A percentile compares a stretch with the other conserved stretches of the same genome.
phyloP scores from a whole-genome alignment of 805 yeast genomes.

The Zygoascus biomembranicola region DNA sequence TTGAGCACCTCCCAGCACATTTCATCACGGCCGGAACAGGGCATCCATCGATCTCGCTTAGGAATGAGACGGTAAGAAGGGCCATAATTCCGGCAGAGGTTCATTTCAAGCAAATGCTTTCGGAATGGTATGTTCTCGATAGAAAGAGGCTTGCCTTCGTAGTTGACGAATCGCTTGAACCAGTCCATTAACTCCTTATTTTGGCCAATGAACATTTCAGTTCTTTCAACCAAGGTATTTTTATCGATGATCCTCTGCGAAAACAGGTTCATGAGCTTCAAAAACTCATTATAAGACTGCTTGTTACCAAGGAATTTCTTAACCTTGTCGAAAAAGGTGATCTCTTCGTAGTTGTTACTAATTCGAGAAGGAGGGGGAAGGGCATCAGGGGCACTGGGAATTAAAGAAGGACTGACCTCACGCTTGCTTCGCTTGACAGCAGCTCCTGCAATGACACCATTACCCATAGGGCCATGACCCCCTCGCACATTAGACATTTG shows the following conservation, averaged over 20 bases:
- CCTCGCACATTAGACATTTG: slow-evolving; percentile 19
- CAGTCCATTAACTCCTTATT: slow-evolving; percentile 74
- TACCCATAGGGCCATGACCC: slow-evolving; percentile 8
- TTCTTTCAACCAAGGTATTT: slow-evolving; percentile 70
- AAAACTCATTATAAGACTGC: slow-evolving; percentile 84
- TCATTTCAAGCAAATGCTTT: slow-evolving; percentile 84
- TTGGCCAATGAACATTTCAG: slow-evolving; percentile 76
- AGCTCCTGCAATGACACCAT: slow-evolving; percentile 1
- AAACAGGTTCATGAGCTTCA: slow-evolving; percentile 77
- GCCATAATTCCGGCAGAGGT: slow-evolving; percentile 88
- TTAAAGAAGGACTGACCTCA: slow-evolving; percentile 51
- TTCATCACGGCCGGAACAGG: slow-evolving; percentile 96
- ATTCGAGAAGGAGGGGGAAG: slow-evolving; percentile 44
- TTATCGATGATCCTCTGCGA: slow-evolving; percentile 88
- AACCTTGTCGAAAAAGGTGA: slow-evolving; percentile 84
- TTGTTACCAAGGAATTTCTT: slow-evolving; percentile 83
- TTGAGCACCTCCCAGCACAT: slow-evolving; percentile 98
- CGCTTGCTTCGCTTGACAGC: neutral
- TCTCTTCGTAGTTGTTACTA: slow-evolving; percentile 68
- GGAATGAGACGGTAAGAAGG: slow-evolving; percentile 92
- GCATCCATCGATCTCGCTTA: slow-evolving; percentile 90
- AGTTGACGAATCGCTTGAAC: slow-evolving; percentile 91
- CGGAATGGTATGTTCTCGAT: slow-evolving; percentile 83
- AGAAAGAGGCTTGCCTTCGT: slow-evolving; percentile 71
- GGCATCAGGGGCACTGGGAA: slow-evolving; percentile 84